Base-by-base conservation (phyloP, 345 rosid species). In the Brassica nigra region DNA sequence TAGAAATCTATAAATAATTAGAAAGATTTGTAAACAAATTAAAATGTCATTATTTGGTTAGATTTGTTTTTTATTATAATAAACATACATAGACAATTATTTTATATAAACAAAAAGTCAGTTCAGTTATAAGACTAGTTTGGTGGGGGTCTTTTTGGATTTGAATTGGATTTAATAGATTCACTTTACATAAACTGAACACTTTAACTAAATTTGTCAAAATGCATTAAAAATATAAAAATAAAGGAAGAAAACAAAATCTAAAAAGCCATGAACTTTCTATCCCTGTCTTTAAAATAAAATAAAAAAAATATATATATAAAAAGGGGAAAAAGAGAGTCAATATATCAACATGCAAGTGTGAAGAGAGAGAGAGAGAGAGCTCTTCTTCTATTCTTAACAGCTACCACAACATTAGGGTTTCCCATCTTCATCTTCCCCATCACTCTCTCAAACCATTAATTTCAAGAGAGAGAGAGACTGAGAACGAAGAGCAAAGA, bases 401-500 rank as follows among this genome's bases (percentile, higher is more conserved):
- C 62, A 55, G 78, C 67, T 77, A 62, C 81, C 63, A 7, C 66
- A 85, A 76, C 68, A 76, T 71, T 83, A 82, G 89, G 83, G 89
- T 81, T 80, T 79, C 55, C 66, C 33, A 30, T 61, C 69, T 65
- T 82, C 55, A 37, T 66, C 67, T 65, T 69, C 63, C 6, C 78
- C 71, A 34, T 47, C 79, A 58, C 75, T 62, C 72, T 71, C 72
- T 67, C 42, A 62, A 63, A 52, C 66, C 68, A 66, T 33, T 27
- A 15, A 47, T 16, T 47, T 12, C 23, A 33, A 63, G 11, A 78
- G 29, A 71, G 76, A 86, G 90, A 89, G 55, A 83, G 97, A 81
- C 86, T 85, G 94, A 91, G 97, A 91, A 91, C 84, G 90, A 87
- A 80, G 92, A 74, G 94, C 89, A 80, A 44, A 3, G 11, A 36